Base-by-base conservation (phyloP, 1,284 basidiomycete species). In the Sanguinoderma infundibulare region DNA sequence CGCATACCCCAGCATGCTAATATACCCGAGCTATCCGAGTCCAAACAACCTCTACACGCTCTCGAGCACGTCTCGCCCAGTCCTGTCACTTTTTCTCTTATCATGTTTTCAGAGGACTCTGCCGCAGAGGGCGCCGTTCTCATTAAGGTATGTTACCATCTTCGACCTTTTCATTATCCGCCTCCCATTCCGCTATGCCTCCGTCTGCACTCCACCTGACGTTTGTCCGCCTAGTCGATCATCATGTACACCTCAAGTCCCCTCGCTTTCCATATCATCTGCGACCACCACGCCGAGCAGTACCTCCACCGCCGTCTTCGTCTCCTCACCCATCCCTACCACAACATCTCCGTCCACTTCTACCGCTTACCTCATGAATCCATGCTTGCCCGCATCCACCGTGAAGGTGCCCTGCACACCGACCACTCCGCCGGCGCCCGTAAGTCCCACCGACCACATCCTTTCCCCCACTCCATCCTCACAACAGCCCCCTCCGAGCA, bases 231-330 rank as follows among this genome's bases (percentile, higher is more conserved):
- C n/a, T 63, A 83, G 81, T 79, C 81, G 30, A 79, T 80, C 52
- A 65, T 83, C 9, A 75, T 83, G 69, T 81, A 83, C 62, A 77
- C 71, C 51, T 76, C 76, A 22, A 72, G 71, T 40, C 79, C 81
- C 17, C 70, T 78, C 15, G 75, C 81, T n/a, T 77, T 83, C 58
- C 81, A 83, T 64, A 79, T 83, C 57, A 75, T 83, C 22, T 82
- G 80, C 62, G 80, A 83, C 62, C 74, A 79, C 30, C 65, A 53
- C 8, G 80, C 80, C 1, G 75, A 79, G 59, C 52, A 66, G 5
- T 74, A 76, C 56, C 68, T 82, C 6, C 74, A 79, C 58, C 63
- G 62, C 7, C 74, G 81, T 5, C 59, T 82, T 22, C 53, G 68
- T 6, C 75, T 81, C 34, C 67, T 83, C 32, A 73, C 67, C 9